phyloP scores from a whole-genome alignment of 768 basidiomycete genomes.

The Russula ochroleuca region DNA sequence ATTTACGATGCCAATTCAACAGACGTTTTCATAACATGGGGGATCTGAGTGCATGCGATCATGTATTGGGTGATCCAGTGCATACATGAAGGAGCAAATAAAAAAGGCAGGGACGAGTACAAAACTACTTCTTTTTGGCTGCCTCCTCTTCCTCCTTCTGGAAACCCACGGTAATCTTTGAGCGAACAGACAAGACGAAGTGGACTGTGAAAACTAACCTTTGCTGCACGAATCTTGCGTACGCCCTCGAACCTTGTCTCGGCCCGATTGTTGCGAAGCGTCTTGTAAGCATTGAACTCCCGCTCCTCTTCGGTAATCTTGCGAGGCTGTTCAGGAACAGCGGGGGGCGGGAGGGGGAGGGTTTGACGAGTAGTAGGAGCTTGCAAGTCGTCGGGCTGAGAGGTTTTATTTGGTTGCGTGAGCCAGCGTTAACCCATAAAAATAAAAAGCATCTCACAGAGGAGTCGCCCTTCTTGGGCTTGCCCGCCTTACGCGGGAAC shows the following conservation, averaged over 20 bases:
- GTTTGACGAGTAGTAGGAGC: slow-evolving; percentile 66
- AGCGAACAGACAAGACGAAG: slow-evolving; percentile 18
- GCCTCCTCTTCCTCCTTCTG: slow-evolving; percentile 92
- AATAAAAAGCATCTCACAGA: slow-evolving; percentile 50
- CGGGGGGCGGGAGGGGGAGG: slow-evolving; percentile 62
- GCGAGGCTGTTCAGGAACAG: slow-evolving; percentile 78
- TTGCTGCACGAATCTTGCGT: slow-evolving; percentile 80
- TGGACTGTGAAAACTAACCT: slow-evolving; percentile 48
- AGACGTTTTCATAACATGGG: background rate
- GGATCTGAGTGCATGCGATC: background rate
- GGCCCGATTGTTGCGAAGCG: slow-evolving; percentile 82
- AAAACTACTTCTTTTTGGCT: slow-evolving; percentile 78
- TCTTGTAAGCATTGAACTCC: slow-evolving; percentile 80
- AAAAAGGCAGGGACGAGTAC: slow-evolving; percentile 24
- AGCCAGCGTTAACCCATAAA: slow-evolving; percentile 9
- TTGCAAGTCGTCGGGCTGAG: slow-evolving; percentile 76
- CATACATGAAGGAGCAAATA: slow-evolving; percentile 33
- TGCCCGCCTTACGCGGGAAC: slow-evolving; percentile 93
- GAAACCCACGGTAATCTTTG: slow-evolving; percentile 26
- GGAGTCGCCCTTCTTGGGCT: slow-evolving; percentile 95
- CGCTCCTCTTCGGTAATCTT: slow-evolving; percentile 90
- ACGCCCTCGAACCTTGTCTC: slow-evolving; percentile 79
- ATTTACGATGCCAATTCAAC: background rate
- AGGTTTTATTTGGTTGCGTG: slow-evolving; percentile 7
- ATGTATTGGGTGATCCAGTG: slow-evolving; percentile 33